These are phyloP conservation scores for Spathaspora boniae DNA, from an alignment of 805 yeast genomes.

Conservation along the genomic window DNA sequence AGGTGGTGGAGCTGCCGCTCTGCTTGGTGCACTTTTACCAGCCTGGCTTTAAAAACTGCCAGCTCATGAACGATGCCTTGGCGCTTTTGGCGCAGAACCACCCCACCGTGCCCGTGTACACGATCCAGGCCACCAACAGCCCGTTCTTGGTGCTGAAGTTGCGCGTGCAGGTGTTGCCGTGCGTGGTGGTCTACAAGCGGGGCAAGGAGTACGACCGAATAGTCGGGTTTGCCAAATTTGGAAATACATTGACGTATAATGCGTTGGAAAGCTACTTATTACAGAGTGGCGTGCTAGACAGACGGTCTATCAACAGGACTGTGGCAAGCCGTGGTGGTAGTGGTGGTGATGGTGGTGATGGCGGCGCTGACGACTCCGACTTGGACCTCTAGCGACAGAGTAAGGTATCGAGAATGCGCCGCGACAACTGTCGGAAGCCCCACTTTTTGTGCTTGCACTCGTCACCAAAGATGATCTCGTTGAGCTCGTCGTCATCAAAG, in stretches of 20 bases:
- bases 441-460: constrained; percentile 2
- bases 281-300: constrained; percentile 14
- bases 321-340: background rate
- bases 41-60: constrained; percentile 58
- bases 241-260: constrained; percentile 43
- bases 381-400: constrained; percentile 5
- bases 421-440: constrained; percentile 5
- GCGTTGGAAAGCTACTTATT: constrained; percentile 42
- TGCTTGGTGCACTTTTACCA: constrained; percentile 64
- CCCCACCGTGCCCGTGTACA: constrained; percentile 48
- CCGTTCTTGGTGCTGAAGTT: constrained; percentile 70
- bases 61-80: constrained; percentile 48
- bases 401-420: constrained; percentile 4
- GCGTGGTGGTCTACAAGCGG: constrained; percentile 55
- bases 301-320: constrained; percentile 14
- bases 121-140: constrained; percentile 59
- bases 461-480: constrained; percentile 8
- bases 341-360: background rate
- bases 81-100: constrained; percentile 54
- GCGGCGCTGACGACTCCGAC: constrained; percentile 9
- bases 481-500: constrained; percentile 7
- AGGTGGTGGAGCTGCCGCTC: constrained; percentile 39
- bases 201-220: constrained; percentile 60
- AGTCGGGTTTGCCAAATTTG: constrained; percentile 67
- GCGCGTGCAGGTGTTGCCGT: constrained; percentile 66